phyloP scores from a whole-genome alignment of 73 alveolate species.

The Halteria grandinella region DNA sequence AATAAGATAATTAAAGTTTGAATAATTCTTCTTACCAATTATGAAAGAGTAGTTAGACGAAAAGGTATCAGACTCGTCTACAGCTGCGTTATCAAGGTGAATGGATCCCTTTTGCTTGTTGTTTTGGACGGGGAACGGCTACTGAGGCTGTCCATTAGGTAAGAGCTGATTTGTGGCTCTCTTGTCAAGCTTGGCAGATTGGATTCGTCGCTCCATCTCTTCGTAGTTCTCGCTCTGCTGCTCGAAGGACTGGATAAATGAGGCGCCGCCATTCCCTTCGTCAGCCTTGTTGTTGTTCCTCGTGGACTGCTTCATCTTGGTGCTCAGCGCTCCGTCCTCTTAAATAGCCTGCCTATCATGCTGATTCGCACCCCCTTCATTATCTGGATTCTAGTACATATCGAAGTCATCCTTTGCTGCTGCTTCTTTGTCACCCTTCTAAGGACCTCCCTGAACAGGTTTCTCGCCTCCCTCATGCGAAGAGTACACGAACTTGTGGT shows the following conservation, averaged over 20 bases:
- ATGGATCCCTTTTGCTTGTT: too few species aligned
- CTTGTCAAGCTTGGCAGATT: constrained; percentile 30
- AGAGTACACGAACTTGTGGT: constrained; percentile 41
- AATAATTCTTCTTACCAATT: too few species aligned
- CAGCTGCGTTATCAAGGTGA: too few species aligned
- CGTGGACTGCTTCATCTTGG: constrained; percentile 33
- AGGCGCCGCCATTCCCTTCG: constrained; percentile 6
- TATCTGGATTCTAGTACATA: neutral
- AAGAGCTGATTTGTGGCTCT: too few species aligned
- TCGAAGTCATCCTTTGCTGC: neutral
- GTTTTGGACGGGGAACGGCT: too few species aligned
- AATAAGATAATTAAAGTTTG: too few species aligned
- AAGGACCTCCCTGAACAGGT: neutral
- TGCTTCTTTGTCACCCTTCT: constrained; percentile 3
- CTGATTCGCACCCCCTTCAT: neutral
- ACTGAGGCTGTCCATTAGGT: too few species aligned
- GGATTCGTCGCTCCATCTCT: constrained; percentile 11
- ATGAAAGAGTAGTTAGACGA: constrained; percentile 42
- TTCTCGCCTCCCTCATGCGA: constrained; percentile 10
- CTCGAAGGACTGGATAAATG: constrained; percentile 44
- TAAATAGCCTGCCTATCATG: neutral
- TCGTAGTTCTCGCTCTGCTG: constrained; percentile 10
- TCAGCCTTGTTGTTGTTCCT: neutral
- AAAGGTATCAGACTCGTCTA: constrained; percentile 1
- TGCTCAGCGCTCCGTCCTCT: neutral